Evolutionary conservation across 1,284 basidiomycete species (phyloP), one percentile per base, ranked within the genome.

Genomic region (Malassezia restricta): DNA sequence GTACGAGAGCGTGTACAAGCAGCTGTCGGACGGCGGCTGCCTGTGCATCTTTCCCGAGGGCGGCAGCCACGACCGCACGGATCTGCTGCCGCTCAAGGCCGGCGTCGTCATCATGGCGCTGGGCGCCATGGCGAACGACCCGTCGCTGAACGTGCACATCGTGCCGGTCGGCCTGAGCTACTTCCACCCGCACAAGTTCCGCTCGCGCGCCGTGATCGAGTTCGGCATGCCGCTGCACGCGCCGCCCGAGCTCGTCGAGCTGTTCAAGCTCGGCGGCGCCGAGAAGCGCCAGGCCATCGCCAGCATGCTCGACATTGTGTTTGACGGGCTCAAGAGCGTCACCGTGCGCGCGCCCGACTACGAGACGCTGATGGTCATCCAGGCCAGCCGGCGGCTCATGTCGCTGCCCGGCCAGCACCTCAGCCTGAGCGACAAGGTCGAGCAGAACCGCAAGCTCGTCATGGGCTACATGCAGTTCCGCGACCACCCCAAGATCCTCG

Each of bases 311-410:
- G 86, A 95, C 64, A 77, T 94, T 53, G 85, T 95, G 54, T 95
- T 94, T 68, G 87, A 96, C 69, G 87, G 83, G n/a, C 77, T 99
- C 63, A 95, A 96, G 76, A 91, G 89, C 1, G 94, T 98, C 40
- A 99, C 94, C 0, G 81, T 98, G 40, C 80, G 91, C 50, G 89
- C 92, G 8, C 90, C 94, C 1, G 94, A 99, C 75, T 98, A 87
- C 74, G 94, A 99, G 64, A 98, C 94, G 1, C 79, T 99, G 51
- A 94, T 96, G 90, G 80, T 94, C 56, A 87, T 96, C 53, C 94
- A 99, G 80, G 94, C 94, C 12, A 89, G 86, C 20, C 82, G 94
- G 44, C 80, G 94, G 46, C 78, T 99, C 51, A 98, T 98, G 76
- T 87, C 87, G 64, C 86, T 89, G 3, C 92, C 94, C 17, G 88